Evolutionary conservation across 1,284 basidiomycete species (phyloP).

Genomic region (Trichosporon coremiiforme): DNA sequence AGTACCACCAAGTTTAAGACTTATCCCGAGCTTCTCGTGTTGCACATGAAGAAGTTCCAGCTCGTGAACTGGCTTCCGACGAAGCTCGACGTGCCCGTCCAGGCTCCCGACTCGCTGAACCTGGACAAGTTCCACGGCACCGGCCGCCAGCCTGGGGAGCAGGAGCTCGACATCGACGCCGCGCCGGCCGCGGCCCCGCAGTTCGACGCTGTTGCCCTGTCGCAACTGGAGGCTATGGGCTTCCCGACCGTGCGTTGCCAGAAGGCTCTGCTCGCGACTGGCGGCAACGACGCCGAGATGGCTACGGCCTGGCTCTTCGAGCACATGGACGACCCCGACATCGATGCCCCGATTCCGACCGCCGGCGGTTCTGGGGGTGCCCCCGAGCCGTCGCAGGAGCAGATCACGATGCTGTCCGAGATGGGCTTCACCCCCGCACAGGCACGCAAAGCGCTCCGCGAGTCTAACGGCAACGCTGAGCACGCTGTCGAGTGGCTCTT

Average conservation of each 20-base stretch:
- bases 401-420: conserved; percentile 73
- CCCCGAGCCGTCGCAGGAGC: conserved; percentile 66
- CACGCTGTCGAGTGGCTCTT: conserved; percentile 97
- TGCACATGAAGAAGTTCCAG: conserved; percentile 95
- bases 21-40: conserved; percentile 83
- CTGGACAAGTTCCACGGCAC: conserved; percentile 72
- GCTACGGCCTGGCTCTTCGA: conserved; percentile 96
- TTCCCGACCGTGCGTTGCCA: conserved; percentile 81
- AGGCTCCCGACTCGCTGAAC: conserved; percentile 66
- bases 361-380: conserved; percentile 45
- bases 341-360: conserved; percentile 74
- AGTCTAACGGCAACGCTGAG: conserved; percentile 78
- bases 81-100: conserved; percentile 87
- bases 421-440: conserved; percentile 91
- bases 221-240: conserved; percentile 80
- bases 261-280: conserved; percentile 86
- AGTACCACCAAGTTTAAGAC: conserved; percentile 78
- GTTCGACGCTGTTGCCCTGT: conserved; percentile 74
- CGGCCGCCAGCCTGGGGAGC: conserved; percentile 75
- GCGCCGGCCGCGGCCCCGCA: conserved; percentile 54
- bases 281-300: conserved; percentile 72
- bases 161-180: conserved; percentile 66
- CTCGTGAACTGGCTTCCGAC: conserved; percentile 96
- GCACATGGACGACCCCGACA: conserved; percentile 94
- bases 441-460: conserved; percentile 80